These are phyloP conservation scores for Paramecium biaurelia DNA, from an alignment of 73 alveolate genomes.

Conservation along the genomic window DNA sequence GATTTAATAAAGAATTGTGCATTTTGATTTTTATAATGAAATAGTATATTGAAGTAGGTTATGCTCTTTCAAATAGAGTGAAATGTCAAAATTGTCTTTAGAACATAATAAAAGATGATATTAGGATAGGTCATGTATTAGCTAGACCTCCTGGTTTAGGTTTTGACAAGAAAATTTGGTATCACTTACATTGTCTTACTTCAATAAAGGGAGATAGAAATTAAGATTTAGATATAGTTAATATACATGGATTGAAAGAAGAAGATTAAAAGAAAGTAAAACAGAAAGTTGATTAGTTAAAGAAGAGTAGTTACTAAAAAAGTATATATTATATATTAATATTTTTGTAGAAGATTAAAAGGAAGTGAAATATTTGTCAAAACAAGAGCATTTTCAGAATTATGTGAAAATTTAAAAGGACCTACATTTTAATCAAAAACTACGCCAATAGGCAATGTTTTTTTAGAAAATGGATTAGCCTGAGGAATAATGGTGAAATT, in stretches of 20 bases:
- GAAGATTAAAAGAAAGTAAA: background rate
- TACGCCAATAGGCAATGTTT: background rate
- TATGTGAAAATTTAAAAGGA: background rate
- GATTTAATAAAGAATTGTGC: background rate
- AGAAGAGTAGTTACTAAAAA: background rate
- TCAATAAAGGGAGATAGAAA: conserved; percentile 26
- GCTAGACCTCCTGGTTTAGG: background rate
- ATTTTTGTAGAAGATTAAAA: background rate
- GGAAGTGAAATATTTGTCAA: background rate
- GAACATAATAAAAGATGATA: background rate
- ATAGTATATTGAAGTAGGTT: conserved; percentile 27
- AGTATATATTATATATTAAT: background rate
- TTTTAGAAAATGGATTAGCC: background rate
- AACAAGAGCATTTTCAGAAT: background rate
- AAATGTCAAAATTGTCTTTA: background rate
- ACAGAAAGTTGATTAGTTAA: background rate
- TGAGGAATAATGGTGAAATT: background rate
- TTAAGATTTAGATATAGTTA: background rate
- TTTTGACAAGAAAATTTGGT: conserved; percentile 30
- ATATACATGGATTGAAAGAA: background rate
- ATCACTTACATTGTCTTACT: conserved; percentile 20
- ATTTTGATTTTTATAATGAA: background rate
- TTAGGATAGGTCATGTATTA: conserved; percentile 21
- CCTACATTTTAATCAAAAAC: background rate
- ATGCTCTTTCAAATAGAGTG: conserved; percentile 19